Evolutionary conservation across 306 rosid species (phyloP).

Genomic region (Citrullus colocynthis): DNA sequence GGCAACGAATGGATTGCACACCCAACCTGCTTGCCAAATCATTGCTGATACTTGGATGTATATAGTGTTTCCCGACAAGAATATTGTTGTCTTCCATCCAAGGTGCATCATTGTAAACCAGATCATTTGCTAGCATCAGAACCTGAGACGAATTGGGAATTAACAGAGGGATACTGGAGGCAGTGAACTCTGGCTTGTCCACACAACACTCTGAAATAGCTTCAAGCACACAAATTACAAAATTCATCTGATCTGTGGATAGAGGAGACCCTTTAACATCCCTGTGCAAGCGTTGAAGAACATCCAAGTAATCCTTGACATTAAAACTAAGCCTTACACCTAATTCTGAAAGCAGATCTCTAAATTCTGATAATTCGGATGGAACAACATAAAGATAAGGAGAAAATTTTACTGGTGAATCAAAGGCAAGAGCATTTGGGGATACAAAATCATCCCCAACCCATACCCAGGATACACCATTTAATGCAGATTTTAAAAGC

Average conservation of each 20-base stretch:
- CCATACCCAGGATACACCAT: conserved; percentile 88
- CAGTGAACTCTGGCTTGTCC: conserved; percentile 47
- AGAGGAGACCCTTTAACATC: conserved; percentile 58
- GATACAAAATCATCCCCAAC: conserved; percentile 91
- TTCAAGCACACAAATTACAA: conserved; percentile 74
- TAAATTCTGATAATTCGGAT: conserved; percentile 75
- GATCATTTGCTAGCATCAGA: conserved; percentile 52
- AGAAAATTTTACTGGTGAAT: conserved; percentile 89
- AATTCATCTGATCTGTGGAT: conserved; percentile 74
- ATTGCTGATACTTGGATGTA: conserved; percentile 82
- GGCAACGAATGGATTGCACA: conserved; percentile 70
- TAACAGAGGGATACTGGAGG: conserved; percentile 45
- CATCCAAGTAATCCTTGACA: conserved; percentile 52
- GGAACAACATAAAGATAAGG: conserved; percentile 94
- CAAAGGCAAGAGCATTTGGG: conserved; percentile 82
- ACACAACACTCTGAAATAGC: conserved; percentile 70
- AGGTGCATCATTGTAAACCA: conserved; percentile 93
- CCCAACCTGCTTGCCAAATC: conserved; percentile 85
- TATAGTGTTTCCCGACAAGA: conserved; percentile 53
- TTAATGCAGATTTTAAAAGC: conserved; percentile 43
- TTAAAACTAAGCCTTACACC: conserved; percentile 78
- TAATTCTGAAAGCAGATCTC: conserved; percentile 58
- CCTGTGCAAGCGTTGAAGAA: conserved; percentile 56
- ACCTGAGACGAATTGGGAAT: conserved; percentile 76
- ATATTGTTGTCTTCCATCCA: conserved; percentile 79